Conservation (phyloP, 108 stramenopile species). For the Fistulifera solaris region DNA sequence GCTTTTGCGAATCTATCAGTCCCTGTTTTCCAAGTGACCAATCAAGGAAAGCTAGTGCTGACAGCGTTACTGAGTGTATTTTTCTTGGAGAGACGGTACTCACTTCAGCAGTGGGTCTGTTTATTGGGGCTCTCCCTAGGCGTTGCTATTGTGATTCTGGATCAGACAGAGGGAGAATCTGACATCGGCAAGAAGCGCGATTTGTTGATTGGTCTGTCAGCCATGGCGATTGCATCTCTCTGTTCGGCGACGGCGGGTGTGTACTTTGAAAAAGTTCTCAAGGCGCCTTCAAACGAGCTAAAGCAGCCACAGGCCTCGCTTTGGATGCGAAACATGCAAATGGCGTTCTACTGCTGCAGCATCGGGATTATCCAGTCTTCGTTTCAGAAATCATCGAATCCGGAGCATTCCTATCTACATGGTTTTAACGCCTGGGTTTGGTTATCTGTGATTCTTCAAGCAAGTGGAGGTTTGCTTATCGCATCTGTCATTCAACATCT, state of each 20-base stretch:
- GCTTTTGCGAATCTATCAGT: constrained; percentile 75
- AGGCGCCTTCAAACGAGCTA: constrained; percentile 28
- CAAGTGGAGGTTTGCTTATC: constrained; percentile 87
- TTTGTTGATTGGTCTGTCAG: constrained; percentile 35
- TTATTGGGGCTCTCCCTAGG: constrained; percentile 64
- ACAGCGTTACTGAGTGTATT: constrained; percentile 71
- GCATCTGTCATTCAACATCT: constrained; percentile 88
- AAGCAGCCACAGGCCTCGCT: constrained; percentile 25
- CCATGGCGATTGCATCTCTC: constrained; percentile 67
- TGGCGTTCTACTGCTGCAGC: constrained; percentile 45
- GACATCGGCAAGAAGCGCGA: not conserved
- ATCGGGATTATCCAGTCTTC: no score
- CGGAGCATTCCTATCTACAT: constrained; percentile 46
- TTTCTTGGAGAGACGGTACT: constrained; percentile 57
- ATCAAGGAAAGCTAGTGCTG: constrained; percentile 80
- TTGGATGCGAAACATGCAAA: constrained; percentile 86
- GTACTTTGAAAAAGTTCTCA: constrained; percentile 84
- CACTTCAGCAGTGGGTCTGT: constrained; percentile 57
- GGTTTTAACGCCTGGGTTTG: constrained; percentile 86
- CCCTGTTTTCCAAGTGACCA: constrained; percentile 78
- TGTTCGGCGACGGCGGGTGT: constrained; percentile 82
- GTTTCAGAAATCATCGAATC: no score
- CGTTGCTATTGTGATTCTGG: constrained; percentile 56
- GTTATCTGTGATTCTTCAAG: constrained; percentile 74
- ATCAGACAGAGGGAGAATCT: constrained; percentile 17